Base-by-base conservation (phyloP, 345 rosid species). In the Gossypium turneri region DNA sequence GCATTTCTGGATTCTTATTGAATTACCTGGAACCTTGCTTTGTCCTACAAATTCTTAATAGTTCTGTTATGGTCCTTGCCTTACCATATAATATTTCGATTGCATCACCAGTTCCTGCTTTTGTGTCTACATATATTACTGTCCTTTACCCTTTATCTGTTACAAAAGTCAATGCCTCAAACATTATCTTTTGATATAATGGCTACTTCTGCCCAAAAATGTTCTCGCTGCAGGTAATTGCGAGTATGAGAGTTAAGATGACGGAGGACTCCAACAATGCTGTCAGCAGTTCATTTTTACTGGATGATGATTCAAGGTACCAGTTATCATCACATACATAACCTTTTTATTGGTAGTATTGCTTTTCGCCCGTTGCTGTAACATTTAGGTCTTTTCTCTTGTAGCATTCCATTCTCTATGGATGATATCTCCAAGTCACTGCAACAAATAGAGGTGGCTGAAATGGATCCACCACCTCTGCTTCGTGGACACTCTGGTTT, bases 231-330 rank as follows among this genome's bases (percentile, higher is more conserved):
- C 86, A 95, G 99, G 96, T 95, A 58, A 90, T 90, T 76, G 77
- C 93, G 11, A 89, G 85, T 61, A 93, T 95, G 98, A 82, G 96
- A 85, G 76, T 77, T 19, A 72, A 75, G 86, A 85, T 90, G 89
- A 82, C 93, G 0, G 96, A 88, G 75, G 90, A 82, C 77, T 79
- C 97, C 9, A 92, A 88, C 66, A 86, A 83, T 55, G 84, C 86
- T 7, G 86, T 81, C 66, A 86, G 93, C 88, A 89, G 81, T 79
- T 95, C 99, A 6, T 93, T 95, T 80, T 82, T 95, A 74, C 78
- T 95, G 72, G 99, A 91, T 51, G 98, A 95, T 22, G 99, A 95
- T 77, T 90, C 97, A 2, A 91, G 98, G 98, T 93, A 87, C 73
- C 12, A 44, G 19, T 66, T 29, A 24, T 58, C 0, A 16, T 59